These are phyloP conservation scores for Cichorium intybus DNA, from an alignment of 140 eudicot genomes.

Conservation along the genomic window DNA sequence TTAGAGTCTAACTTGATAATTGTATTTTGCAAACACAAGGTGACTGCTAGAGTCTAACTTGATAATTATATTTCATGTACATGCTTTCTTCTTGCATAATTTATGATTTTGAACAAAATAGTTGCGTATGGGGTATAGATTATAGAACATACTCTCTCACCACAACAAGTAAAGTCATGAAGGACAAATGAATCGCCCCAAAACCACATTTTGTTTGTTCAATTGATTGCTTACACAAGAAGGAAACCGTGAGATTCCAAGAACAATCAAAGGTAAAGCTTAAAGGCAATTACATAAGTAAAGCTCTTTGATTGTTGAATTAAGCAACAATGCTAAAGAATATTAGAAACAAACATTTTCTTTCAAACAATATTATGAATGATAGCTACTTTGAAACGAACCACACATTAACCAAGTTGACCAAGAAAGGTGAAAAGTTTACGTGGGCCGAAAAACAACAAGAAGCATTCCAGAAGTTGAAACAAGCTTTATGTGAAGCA, in stretches of 20 bases:
- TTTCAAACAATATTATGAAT: constrained; percentile 15
- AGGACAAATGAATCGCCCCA: background rate
- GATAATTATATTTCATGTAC: constrained; percentile 5
- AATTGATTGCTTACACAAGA: constrained; percentile 28
- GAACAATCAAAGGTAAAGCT: constrained; percentile 16
- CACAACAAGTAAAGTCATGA: constrained; percentile 24
- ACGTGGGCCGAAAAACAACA: no score
- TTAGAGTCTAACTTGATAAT: no score
- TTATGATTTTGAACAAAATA: constrained; percentile 15
- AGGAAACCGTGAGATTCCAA: constrained; percentile 36
- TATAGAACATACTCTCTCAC: constrained; percentile 9
- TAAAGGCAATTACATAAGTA: constrained; percentile 14
- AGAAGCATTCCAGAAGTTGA: no score
- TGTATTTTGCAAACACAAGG: no score
- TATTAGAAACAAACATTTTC: constrained; percentile 26
- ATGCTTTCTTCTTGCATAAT: constrained; percentile 29
- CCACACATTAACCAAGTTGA: background rate
- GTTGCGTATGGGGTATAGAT: background rate
- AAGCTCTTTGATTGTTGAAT: constrained; percentile 22
- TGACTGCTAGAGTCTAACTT: no score
- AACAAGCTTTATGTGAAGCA: no score
- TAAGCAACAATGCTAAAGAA: constrained; percentile 29
- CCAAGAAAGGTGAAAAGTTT: no score
- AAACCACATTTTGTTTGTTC: constrained; percentile 28
- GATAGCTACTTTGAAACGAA: background rate